phyloP scores from a whole-genome alignment of 352 stramenopile genomes.

The Phytophthora fragariae region DNA sequence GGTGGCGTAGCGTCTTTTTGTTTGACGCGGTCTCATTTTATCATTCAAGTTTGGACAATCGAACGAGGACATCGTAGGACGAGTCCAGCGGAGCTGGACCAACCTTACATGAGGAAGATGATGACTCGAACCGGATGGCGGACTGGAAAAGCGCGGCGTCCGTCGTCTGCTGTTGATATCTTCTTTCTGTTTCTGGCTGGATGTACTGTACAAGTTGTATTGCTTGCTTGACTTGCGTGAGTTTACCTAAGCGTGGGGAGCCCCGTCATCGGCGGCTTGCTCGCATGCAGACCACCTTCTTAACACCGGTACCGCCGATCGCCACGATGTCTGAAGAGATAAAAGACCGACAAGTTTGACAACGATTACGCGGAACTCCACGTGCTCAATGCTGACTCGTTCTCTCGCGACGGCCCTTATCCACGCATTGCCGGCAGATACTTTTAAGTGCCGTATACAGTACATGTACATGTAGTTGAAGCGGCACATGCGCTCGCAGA shows the following conservation, averaged over 20 bases:
- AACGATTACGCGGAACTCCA: conserved; percentile 20
- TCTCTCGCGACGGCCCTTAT: conserved; percentile 1
- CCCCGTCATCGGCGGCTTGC: conserved; percentile 40
- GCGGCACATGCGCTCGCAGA: conserved; percentile 7
- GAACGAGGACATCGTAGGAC: background rate
- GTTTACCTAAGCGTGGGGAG: conserved; percentile 27
- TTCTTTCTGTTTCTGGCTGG: background rate
- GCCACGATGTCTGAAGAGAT: conserved; percentile 6
- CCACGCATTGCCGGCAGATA: background rate
- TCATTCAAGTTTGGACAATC: background rate
- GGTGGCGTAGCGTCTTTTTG: no score
- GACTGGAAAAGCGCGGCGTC: conserved; percentile 20
- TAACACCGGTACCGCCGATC: conserved; percentile 26
- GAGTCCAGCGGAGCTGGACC: background rate
- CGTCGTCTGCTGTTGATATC: conserved; percentile 4
- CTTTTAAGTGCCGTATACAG: background rate
- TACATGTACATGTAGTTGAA: conserved; percentile 13
- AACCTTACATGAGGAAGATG: conserved; percentile 18
- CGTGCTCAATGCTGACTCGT: conserved; percentile 5
- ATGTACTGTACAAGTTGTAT: background rate
- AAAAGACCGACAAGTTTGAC: background rate
- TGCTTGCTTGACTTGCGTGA: background rate
- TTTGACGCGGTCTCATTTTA: no score
- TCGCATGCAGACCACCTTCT: conserved; percentile 28
- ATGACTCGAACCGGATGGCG: conserved; percentile 33